These are phyloP conservation scores for Colletotrichum musae DNA, from an alignment of 2,329 filamentous ascomycete species.

Conservation along the genomic window DNA sequence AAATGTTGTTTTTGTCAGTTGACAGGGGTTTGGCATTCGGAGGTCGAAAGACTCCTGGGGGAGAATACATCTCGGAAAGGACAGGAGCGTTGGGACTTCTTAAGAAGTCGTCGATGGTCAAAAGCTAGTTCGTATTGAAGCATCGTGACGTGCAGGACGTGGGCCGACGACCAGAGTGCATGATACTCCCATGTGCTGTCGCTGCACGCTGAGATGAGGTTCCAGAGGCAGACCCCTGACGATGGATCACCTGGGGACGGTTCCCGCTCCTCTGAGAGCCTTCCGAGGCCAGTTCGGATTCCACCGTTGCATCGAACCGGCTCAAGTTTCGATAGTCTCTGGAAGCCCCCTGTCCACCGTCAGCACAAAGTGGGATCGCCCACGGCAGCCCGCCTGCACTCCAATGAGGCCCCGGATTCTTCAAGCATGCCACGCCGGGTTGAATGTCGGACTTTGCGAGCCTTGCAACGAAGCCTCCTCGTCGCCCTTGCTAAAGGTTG, in stretches of 20 bases:
- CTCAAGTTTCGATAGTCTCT: constrained; percentile 26
- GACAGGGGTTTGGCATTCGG: background rate
- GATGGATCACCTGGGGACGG: background rate
- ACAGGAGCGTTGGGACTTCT: background rate
- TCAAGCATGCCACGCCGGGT: too few relatives aligned
- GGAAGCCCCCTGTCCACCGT: constrained; percentile 8
- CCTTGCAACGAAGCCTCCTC: too few relatives aligned
- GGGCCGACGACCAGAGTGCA: background rate
- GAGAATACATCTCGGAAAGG: background rate
- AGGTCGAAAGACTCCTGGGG: background rate
- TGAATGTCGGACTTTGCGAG: too few relatives aligned
- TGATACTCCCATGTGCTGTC: background rate
- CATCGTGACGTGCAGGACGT: background rate
- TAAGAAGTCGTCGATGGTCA: background rate
- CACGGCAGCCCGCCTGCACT: background rate
- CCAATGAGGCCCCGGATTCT: too few relatives aligned
- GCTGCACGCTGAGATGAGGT: constrained; percentile 2
- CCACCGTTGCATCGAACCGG: constrained; percentile 18
- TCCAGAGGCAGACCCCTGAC: constrained; percentile 1
- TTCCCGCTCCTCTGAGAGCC: background rate
- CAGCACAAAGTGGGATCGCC: constrained; percentile 16
- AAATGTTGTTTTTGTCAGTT: background rate
- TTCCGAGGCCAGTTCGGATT: constrained; percentile 21
- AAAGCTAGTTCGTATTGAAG: too few relatives aligned
- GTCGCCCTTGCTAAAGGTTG: too few relatives aligned